phyloP scores from a whole-genome alignment of 129 eudicot genomes.

The Helianthus tuberosus region DNA sequence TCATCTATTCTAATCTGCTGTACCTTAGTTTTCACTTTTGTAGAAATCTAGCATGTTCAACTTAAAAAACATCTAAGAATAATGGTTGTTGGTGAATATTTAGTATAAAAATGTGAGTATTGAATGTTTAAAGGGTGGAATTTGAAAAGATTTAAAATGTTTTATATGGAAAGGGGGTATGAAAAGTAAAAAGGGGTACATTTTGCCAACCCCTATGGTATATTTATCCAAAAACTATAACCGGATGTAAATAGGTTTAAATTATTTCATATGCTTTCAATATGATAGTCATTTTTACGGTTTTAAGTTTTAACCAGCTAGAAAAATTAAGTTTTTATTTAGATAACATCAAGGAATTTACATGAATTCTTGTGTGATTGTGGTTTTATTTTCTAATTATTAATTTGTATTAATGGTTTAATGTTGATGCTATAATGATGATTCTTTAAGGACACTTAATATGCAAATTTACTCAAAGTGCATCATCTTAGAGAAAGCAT shows the following conservation, averaged over 20 bases:
- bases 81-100: no score
- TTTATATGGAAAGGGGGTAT: no score
- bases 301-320: background rate
- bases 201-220: no score
- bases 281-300: background rate
- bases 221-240: background rate
- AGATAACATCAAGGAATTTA: background rate
- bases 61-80: no score
- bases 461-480: slow-evolving; percentile 39
- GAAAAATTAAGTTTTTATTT: background rate
- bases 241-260: background rate
- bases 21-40: no score
- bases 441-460: slow-evolving; percentile 37
- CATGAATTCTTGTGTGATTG: background rate
- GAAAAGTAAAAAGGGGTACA: no score
- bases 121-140: no score
- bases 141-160: no score
- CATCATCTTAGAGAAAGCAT: slow-evolving; percentile 26
- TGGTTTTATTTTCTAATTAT: slow-evolving; percentile 4
- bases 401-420: slow-evolving; percentile 29
- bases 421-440: slow-evolving; percentile 30
- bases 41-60: no score
- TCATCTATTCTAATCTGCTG: no score
- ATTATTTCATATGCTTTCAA: background rate
- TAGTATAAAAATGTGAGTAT: no score